Conservation (phyloP, 345 rosid genomes). For the Mallotus nudiflorus region DNA sequence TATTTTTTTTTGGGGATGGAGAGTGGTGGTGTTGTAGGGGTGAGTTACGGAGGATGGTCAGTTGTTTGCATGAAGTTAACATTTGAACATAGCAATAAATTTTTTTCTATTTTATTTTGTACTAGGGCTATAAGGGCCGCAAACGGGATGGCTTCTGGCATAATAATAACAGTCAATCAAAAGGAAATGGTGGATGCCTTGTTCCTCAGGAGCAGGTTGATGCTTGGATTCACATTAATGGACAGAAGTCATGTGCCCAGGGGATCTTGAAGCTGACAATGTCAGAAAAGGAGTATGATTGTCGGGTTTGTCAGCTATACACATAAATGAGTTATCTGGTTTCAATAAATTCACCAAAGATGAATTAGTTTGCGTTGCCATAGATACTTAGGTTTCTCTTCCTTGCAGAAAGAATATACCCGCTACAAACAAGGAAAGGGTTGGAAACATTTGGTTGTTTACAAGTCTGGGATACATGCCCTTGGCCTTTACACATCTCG, state of each 20-base stretch:
- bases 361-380: not conserved
- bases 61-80: not conserved
- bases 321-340: not conserved
- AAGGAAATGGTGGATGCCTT: conserved; percentile 39
- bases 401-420: conserved; percentile 54
- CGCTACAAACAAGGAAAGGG: conserved; percentile 50
- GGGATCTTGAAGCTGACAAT: conserved; percentile 31
- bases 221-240: conserved; percentile 61
- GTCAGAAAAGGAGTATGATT: conserved; percentile 41
- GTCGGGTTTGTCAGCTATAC: conserved; percentile 39
- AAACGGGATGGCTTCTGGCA: conserved; percentile 48
- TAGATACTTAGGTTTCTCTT: not conserved
- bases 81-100: not conserved
- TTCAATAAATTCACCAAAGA: not conserved
- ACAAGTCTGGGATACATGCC: conserved; percentile 62
- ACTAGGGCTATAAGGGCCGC: conserved; percentile 52
- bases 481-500: conserved; percentile 60
- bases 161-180: conserved; percentile 28
- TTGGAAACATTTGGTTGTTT: conserved; percentile 58
- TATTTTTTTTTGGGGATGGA: not conserved
- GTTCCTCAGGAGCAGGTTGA: conserved; percentile 59
- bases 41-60: no score
- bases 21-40: not conserved
- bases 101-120: conserved; percentile 1
- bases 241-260: conserved; percentile 41